Evolutionary conservation across 169 alveolate genomes (phyloP), one percentile per base, ranked within the genome.

Genomic region (Babesia gibsoni): DNA sequence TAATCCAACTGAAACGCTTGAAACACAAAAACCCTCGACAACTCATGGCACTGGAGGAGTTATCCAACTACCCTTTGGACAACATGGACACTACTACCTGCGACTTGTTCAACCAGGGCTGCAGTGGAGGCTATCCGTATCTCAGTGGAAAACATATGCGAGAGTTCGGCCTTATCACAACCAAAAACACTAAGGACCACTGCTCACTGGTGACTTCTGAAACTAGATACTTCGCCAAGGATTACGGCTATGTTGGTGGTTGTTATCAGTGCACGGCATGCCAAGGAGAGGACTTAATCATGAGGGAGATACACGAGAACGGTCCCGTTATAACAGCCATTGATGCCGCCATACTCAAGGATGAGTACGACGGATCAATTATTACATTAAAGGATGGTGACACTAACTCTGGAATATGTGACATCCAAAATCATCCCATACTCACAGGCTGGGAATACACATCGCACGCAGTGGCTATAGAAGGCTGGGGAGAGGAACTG

Each of bases 71-170:
- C 45, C 18, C 48, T 23, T 77, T 77, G 46, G 73, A 77, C 64
- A 48, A 50, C 46, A 39, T 32, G 43, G 48, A 59, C 27, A 46
- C 79, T n/a, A 52, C 61, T 6, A 56, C 49, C 52, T 67, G 86
- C 57, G 54, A 39, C 25, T 29, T 52, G 29, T 91, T 70, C 75
- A 93, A 93, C 67, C 97, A 93, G 74, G 97, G 95, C 22, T 93
- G 97, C 84, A 86, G 83, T 54, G 97, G 97, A 0, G 97, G 97
- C 2, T 93, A 85, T 37, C 97, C 97, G 5, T 90, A 85, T 54
- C 82, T 92, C 14, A 95, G 88, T 41, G 97, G 96, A 0, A 93
- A 86, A 64, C 93, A 84, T 16, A 88, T 92, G 52, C 82, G 75
- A 27, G 96, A 92, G 61, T 77, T 82, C 52, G 97, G 97, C n/a